Evolutionary conservation across 2,329 filamentous ascomycete species (phyloP).

Genomic region (Ophioceras dolichostomum): DNA sequence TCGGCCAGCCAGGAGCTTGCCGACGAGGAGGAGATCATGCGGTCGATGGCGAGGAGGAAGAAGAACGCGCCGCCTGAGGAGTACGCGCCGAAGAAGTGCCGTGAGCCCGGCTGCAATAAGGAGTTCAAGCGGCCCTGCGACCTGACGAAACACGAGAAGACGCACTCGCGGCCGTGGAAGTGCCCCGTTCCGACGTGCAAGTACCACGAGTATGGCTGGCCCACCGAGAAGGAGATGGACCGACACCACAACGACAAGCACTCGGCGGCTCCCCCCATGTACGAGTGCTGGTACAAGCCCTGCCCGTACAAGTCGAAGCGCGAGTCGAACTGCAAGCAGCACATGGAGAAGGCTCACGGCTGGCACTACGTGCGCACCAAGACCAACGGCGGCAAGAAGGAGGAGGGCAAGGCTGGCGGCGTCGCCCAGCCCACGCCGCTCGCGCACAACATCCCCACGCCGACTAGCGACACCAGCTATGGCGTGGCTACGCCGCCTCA

Average conservation of each 20-base stretch:
- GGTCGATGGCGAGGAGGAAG: slow-evolving; percentile 92
- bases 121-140: slow-evolving; percentile 96
- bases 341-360: slow-evolving; percentile 94
- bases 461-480: slow-evolving; percentile 44
- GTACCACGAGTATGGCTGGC: slow-evolving; percentile 83
- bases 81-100: slow-evolving; percentile 67
- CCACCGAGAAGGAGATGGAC: slow-evolving; percentile 94
- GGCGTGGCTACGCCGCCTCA: slow-evolving; percentile 45
- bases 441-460: slow-evolving; percentile 49
- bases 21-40: slow-evolving; percentile 71
- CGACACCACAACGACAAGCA: slow-evolving; percentile 96
- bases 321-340: slow-evolving; percentile 94
- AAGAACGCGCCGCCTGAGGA: slow-evolving; percentile 83
- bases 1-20: slow-evolving; percentile 57
- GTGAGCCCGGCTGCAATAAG: slow-evolving; percentile 67
- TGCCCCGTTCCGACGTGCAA: slow-evolving; percentile 75
- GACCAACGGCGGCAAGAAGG: slow-evolving; percentile 63
- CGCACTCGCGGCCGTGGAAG: slow-evolving; percentile 93
- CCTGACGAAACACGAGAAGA: slow-evolving; percentile 96
- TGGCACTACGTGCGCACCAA: slow-evolving; percentile 90
- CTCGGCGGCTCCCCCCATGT: slow-evolving; percentile 66
- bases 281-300: slow-evolving; percentile 67
- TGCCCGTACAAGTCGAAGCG: slow-evolving; percentile 94
- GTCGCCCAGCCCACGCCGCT: slow-evolving; percentile 42
- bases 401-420: slow-evolving; percentile 26